phyloP scores from a whole-genome alignment of 805 yeast species.

The Candida sakaeoensis region DNA sequence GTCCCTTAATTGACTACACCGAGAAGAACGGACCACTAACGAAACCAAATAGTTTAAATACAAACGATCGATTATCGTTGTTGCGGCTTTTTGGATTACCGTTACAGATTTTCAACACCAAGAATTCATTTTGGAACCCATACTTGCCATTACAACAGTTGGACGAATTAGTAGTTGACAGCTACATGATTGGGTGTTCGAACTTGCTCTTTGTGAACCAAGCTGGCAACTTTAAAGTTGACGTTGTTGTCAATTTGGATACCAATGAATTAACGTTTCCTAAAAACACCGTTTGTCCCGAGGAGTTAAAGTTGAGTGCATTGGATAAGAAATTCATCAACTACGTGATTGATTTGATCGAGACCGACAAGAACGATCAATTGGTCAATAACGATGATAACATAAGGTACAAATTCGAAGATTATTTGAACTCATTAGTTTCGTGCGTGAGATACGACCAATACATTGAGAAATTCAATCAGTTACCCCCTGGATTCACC shows the following conservation, averaged over 20 bases:
- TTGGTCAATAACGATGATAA: constrained; percentile 66
- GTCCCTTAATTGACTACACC: constrained; percentile 59
- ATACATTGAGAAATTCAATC: constrained; percentile 41
- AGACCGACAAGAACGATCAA: constrained; percentile 25
- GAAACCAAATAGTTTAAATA: constrained; percentile 63
- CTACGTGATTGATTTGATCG: constrained; percentile 31
- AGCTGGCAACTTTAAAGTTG: constrained; percentile 54
- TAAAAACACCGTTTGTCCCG: constrained; percentile 25
- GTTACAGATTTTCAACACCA: constrained; percentile 70
- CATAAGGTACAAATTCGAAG: constrained; percentile 84
- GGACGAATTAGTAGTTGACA: constrained; percentile 62
- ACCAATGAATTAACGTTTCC: constrained; percentile 43
- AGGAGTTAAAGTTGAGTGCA: constrained; percentile 28
- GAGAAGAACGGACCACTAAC: constrained; percentile 48
- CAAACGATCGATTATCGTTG: constrained; percentile 76
- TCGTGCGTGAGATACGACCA: constrained; percentile 68
- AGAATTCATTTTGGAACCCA: constrained; percentile 87
- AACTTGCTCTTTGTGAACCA: constrained; percentile 75
- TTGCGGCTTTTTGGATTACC: constrained; percentile 85
- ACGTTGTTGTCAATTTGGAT: constrained; percentile 73
- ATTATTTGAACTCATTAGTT: constrained; percentile 73
- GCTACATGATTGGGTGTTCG: constrained; percentile 82
- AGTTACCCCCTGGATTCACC: constrained; percentile 41
- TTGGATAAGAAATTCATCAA: constrained; percentile 77
- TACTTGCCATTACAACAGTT: constrained; percentile 92